Evolutionary conservation across 2,329 filamentous ascomycete species (phyloP).

Genomic region (Lomentospora prolificans): DNA sequence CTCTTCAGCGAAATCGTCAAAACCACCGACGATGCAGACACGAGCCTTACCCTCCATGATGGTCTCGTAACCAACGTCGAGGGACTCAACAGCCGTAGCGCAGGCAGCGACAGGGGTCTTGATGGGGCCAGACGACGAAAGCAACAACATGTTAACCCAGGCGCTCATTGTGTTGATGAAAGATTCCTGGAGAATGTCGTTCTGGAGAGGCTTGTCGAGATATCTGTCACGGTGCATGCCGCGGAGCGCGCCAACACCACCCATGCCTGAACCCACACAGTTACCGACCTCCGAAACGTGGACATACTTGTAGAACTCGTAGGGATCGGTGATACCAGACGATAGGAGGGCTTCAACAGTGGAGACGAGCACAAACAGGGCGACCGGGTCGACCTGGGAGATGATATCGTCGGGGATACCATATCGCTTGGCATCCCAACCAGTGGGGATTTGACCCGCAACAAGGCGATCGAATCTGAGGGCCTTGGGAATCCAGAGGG

Average conservation of each 20-base stretch:
- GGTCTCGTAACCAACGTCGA: slow-evolving; percentile 96
- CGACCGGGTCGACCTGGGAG: slow-evolving; percentile 92
- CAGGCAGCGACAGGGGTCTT: slow-evolving; percentile 98
- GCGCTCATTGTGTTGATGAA: slow-evolving; percentile 99
- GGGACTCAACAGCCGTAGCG: slow-evolving; percentile 91
- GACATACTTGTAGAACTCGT: slow-evolving; percentile 99
- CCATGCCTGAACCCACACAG: slow-evolving; percentile 96
- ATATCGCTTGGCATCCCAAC: slow-evolving; percentile 94
- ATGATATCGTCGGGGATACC: slow-evolving; percentile 97
- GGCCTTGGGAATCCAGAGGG: slow-evolving; percentile 91
- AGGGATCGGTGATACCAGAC: slow-evolving; percentile 94
- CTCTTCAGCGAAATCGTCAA: slow-evolving; percentile 98
- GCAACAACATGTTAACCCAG: slow-evolving; percentile 98
- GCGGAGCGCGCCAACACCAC: slow-evolving; percentile 81
- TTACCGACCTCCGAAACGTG: slow-evolving; percentile 97
- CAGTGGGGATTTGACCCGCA: slow-evolving; percentile 91
- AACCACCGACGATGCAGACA: slow-evolving; percentile 94
- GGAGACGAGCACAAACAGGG: slow-evolving; percentile 87
- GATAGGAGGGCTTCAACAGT: slow-evolving; percentile 86
- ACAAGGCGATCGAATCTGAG: slow-evolving; percentile 95
- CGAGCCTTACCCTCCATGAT: slow-evolving; percentile 98
- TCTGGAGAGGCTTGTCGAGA: slow-evolving; percentile 94
- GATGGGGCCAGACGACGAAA: slow-evolving; percentile 95
- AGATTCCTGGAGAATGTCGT: slow-evolving; percentile 97
- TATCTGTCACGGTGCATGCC: slow-evolving; percentile 98